Evolutionary conservation across 202 grass and related monocot genomes (phyloP).

Genomic region (Cymbopogon flexuosus): DNA sequence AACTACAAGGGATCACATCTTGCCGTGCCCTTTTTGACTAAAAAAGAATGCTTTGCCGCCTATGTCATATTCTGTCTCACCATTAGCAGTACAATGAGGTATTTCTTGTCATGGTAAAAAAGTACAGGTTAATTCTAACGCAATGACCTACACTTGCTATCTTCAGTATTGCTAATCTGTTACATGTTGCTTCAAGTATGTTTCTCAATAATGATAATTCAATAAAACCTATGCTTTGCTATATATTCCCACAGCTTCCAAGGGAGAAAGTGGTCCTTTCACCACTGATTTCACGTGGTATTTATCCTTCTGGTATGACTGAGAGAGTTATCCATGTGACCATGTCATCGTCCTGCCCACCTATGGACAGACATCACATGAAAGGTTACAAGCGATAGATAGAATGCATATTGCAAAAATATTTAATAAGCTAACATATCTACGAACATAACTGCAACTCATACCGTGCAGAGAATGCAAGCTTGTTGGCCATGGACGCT

Average conservation of each 20-base stretch:
- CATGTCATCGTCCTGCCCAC: not conserved
- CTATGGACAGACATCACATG: not conserved
- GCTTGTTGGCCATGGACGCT: not conserved
- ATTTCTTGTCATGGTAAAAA: not conserved
- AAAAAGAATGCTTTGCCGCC: not conserved
- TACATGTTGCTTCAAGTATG: not conserved
- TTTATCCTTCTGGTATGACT: not conserved
- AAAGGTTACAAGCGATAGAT: not conserved
- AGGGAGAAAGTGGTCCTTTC: not conserved
- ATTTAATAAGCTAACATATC: not conserved
- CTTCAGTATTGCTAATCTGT: not conserved
- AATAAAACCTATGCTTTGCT: not conserved
- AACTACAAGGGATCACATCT: too few species aligned
- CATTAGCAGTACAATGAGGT: not conserved
- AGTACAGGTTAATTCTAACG: not conserved
- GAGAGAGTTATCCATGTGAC: not conserved
- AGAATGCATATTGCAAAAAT: not conserved
- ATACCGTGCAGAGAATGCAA: not conserved
- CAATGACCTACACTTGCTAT: not conserved
- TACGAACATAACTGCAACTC: not conserved
- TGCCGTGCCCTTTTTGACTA: too few species aligned
- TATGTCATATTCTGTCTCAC: not conserved
- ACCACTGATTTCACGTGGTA: not conserved
- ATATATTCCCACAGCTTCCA: not conserved
- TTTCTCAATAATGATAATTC: not conserved